These are phyloP conservation scores for Zygotorulaspora florentina DNA, from an alignment of 805 yeast species.

Conservation along the genomic window DNA sequence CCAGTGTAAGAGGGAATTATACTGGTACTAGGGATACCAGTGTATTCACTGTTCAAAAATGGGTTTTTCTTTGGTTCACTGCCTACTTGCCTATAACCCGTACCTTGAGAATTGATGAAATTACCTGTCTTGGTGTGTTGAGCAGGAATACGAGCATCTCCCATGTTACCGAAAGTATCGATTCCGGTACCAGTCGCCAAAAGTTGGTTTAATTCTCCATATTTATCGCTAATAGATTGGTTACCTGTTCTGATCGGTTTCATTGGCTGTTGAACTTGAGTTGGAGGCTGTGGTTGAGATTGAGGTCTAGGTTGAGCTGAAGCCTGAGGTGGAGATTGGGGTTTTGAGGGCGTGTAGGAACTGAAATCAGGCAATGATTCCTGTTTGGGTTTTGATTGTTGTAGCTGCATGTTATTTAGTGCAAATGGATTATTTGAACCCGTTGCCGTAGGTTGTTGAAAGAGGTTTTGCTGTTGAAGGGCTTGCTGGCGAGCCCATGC, in stretches of 20 bases:
- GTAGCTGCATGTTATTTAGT: conserved; percentile 25
- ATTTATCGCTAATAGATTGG: conserved; percentile 50
- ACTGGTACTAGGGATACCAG: conserved; percentile 62
- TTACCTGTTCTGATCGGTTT: conserved; percentile 49
- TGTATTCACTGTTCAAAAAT: conserved; percentile 59
- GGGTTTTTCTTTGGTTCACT: conserved; percentile 40
- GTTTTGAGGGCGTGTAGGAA: conserved; percentile 3
- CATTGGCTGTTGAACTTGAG: conserved; percentile 38
- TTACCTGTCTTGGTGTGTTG: conserved; percentile 81
- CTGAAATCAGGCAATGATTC: conserved; percentile 6
- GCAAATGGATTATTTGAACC: conserved; percentile 83
- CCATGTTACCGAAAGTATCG: conserved; percentile 65
- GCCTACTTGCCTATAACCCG: conserved; percentile 58
- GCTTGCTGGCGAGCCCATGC: conserved; percentile 30
- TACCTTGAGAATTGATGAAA: conserved; percentile 84
- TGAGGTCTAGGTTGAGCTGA: conserved; percentile 8
- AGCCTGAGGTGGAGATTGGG: conserved; percentile 6
- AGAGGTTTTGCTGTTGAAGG: conserved; percentile 39
- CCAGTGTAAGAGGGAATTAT: conserved; percentile 87
- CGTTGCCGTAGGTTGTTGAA: conserved; percentile 53
- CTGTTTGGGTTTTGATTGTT: conserved; percentile 7
- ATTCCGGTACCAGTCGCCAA: conserved; percentile 85
- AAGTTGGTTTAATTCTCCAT: conserved; percentile 71
- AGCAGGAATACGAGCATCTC: conserved; percentile 70
- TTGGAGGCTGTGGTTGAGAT: conserved; percentile 21